Conservation (phyloP, 2,329 filamentous ascomycete species). For the Blastomyces emzantsi region DNA sequence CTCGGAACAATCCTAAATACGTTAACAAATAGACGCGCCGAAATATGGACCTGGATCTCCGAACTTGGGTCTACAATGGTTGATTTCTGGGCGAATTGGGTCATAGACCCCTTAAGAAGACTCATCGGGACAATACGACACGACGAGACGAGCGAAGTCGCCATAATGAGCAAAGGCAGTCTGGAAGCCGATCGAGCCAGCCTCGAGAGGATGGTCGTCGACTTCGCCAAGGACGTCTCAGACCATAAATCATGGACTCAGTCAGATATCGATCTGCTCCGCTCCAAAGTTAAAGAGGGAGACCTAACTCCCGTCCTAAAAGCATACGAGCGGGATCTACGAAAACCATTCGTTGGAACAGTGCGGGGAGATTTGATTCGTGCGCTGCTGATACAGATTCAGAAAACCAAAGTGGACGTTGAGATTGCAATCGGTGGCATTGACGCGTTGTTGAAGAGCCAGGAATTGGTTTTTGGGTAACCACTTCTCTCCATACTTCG, state of each 20-base stretch:
- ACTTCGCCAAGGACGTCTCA: slow-evolving; percentile 76
- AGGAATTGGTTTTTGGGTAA: slow-evolving; percentile 83
- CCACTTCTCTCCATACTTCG: slow-evolving; percentile 13
- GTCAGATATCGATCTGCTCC: slow-evolving; percentile 62
- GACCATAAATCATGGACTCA: slow-evolving; percentile 52
- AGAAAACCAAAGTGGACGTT: slow-evolving; percentile 98
- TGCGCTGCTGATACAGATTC: slow-evolving; percentile 87
- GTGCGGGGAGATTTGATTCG: slow-evolving; percentile 79
- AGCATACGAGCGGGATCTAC: slow-evolving; percentile 84
- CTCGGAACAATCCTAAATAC: slow-evolving; percentile 80
- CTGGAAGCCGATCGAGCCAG: slow-evolving; percentile 83
- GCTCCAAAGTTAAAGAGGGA: slow-evolving; percentile 74
- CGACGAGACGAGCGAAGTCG: slow-evolving; percentile 85
- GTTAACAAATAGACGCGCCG: slow-evolving; percentile 61
- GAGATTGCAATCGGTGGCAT: slow-evolving; percentile 95
- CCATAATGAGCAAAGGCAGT: slow-evolving; percentile 91
- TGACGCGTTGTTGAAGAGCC: slow-evolving; percentile 86
- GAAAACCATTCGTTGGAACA: slow-evolving; percentile 71
- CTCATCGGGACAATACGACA: slow-evolving; percentile 88
- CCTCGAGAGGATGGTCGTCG: slow-evolving; percentile 94
- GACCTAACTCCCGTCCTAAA: slow-evolving; percentile 86
- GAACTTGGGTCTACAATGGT: slow-evolving; percentile 69
- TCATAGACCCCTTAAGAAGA: slow-evolving; percentile 73
- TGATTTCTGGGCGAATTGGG: slow-evolving; percentile 96
- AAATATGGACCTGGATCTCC: slow-evolving; percentile 69